Base-by-base conservation (phyloP, 306 rosid genomes). In the Castanospermum australe region DNA sequence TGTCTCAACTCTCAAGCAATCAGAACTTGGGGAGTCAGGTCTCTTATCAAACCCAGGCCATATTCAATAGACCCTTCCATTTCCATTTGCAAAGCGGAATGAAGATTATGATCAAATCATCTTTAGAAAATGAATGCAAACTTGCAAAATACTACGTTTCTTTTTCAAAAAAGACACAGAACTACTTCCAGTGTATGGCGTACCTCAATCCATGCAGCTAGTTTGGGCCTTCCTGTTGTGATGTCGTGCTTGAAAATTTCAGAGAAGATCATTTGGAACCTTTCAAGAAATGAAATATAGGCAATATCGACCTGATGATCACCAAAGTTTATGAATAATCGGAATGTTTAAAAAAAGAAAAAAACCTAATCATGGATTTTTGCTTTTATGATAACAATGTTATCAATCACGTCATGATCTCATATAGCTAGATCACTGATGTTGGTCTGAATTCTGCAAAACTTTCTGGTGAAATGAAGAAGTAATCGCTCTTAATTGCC, bases 171-270 rank as follows among this genome's bases (percentile, higher is more conserved):
- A n/a, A n/a, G n/a, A 54, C 25, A 7, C 9, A 6, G 25, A 54
- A 17, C 30, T 20, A 18, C 10, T 54, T 54, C n/a, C n/a, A 44
- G 15, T 44, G 14, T 12, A 17, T 20, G 60, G 1, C 6, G 30
- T 83, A 85, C 92, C 89, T 86, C 85, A 8, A 83, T 75, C 86
- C 88, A 88, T 38, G 77, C 44, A 0, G 85, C 84, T 51, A 88
- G 83, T 67, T 85, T 86, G 45, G 92, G 88, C 73, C 89, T 85
- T 70, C 92, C 86, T 51, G 69, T 77, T 9, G 85, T 61, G 59
- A 83, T 78, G 61, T 88, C 83, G 33, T 57, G 61, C 59, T 88
- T 83, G 45, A 24, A 57, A 14, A 22, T 69, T 42, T 66, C 89
- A 2, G 72, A 71, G 25, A 83, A 85, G 81, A 56, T 70, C 63